Evolutionary conservation across 768 basidiomycete genomes (phyloP).

Genomic region (Trametes cingulata): DNA sequence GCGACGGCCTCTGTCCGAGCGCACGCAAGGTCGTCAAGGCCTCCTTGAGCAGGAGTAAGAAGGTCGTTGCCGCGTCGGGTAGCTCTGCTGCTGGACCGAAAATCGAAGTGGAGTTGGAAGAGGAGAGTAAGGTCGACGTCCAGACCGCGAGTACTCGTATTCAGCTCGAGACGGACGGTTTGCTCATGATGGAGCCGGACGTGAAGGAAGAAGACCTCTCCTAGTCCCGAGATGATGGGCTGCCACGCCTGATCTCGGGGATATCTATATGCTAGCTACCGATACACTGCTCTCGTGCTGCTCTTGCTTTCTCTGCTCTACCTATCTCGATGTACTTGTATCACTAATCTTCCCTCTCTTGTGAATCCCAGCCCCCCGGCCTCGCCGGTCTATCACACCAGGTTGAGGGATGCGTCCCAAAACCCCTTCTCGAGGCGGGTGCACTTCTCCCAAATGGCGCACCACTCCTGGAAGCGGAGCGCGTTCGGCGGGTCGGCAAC

Average conservation of each 20-base stretch:
- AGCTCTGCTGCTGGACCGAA: conserved; percentile 33
- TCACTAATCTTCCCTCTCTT: not conserved
- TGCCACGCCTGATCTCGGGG: not conserved
- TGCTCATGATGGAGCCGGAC: not conserved
- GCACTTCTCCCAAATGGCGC: conserved; percentile 72
- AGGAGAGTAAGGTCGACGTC: conserved; percentile 5
- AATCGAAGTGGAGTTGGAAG: conserved; percentile 42
- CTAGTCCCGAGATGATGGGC: not conserved
- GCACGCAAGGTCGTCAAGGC: conserved; percentile 38
- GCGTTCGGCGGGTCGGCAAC: conserved; percentile 63
- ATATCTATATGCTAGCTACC: not conserved
- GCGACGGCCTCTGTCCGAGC: conserved; percentile 67
- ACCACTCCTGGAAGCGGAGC: conserved; percentile 62
- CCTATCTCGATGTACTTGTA: not conserved
- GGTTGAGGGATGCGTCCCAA: conserved; percentile 72
- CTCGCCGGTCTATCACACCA: conserved; percentile 19
- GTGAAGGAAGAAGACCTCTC: conserved; percentile 12
- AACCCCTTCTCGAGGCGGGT: conserved; percentile 79
- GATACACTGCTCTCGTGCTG: conserved; percentile 8
- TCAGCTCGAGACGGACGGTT: not conserved
- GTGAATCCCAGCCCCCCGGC: no score
- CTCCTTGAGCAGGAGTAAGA: conserved; percentile 10
- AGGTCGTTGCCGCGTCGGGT: conserved; percentile 12
- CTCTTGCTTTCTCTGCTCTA: not conserved
- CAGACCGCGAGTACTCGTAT: not conserved